Conservation (phyloP, 75 land plant genomes). For the Picea sitchensis region DNA sequence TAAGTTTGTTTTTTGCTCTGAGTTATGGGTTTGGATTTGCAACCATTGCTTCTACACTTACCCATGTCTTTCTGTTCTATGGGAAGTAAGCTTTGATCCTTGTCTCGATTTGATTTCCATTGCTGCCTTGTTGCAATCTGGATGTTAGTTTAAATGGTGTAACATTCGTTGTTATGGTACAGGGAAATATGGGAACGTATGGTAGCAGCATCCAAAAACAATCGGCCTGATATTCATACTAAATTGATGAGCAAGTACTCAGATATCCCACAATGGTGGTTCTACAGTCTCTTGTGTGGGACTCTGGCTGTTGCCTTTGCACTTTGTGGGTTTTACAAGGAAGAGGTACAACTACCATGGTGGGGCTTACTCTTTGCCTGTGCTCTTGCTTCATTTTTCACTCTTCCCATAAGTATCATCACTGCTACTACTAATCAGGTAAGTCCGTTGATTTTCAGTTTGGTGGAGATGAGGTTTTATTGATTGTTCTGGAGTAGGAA, state of each 20-base stretch:
- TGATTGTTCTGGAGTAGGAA: no score
- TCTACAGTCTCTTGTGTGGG: constrained; percentile 34
- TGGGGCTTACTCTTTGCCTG: constrained; percentile 89
- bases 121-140: not conserved
- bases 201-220: not conserved
- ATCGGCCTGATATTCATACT: constrained; percentile 51
- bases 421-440: constrained; percentile 94
- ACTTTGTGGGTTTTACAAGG: constrained; percentile 45
- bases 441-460: not conserved
- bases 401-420: constrained; percentile 84
- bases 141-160: no score
- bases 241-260: constrained; percentile 59
- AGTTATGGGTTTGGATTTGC: constrained; percentile 66
- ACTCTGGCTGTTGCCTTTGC: constrained; percentile 45
- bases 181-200: not conserved
- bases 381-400: constrained; percentile 63
- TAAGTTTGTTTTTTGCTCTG: constrained; percentile 72
- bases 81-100: constrained; percentile 44
- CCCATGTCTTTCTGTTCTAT: constrained; percentile 66
- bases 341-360: constrained; percentile 87
- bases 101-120: not conserved
- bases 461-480: not conserved
- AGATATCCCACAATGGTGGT: constrained; percentile 90
- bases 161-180: not conserved
- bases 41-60: constrained; percentile 62